Evolutionary conservation across 306 rosid species (phyloP), one percentile per base, ranked within the genome.

Genomic region (Echinosophora koreensis): DNA sequence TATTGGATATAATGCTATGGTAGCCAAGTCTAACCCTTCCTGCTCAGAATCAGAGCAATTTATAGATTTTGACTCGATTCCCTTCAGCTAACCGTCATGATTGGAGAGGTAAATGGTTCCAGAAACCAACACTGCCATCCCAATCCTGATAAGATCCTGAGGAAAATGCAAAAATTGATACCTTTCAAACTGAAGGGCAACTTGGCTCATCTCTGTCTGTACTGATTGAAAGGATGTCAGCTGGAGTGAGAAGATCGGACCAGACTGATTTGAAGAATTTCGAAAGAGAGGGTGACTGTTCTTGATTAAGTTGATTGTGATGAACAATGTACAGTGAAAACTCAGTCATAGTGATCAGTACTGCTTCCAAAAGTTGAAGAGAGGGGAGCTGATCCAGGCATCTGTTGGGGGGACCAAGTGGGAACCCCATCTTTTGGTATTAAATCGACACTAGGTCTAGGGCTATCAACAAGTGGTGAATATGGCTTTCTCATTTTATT

Each of bases 361-460:
- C 83, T 77, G 85, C 90, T 79, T 74, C 99, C 97, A 68, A 92
- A 95, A 77, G 86, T 91, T 59, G 97, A 92, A 85, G 89, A 77
- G 71, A 52, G 66, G 69, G 88, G 97, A 76, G 74, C 80, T 17
- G 88, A 87, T 54, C 87, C 74, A 32, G 96, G 87, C 77, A 85
- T 81, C 77, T 74, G 96, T 74, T 74, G 88, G 54, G 89, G 73
- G 59, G 92, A 66, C 88, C 77, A 85, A 59, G 73, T 64, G 66
- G 73, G 47, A 28, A 79, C 57, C 73, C 89, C 91, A 82, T 93
- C 98, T 64, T 88, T 93, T 2, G 80, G 81, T 42, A 73, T 66
- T 41, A 79, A 63, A 71, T 88, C 95, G 76, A 75, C 74, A 49
- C 77, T 70, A 35, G 84, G 12, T 42, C 77, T 67, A 30, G 84